These are phyloP conservation scores for Linanthus parryae DNA, from an alignment of 148 eudicot species.

Conservation along the genomic window DNA sequence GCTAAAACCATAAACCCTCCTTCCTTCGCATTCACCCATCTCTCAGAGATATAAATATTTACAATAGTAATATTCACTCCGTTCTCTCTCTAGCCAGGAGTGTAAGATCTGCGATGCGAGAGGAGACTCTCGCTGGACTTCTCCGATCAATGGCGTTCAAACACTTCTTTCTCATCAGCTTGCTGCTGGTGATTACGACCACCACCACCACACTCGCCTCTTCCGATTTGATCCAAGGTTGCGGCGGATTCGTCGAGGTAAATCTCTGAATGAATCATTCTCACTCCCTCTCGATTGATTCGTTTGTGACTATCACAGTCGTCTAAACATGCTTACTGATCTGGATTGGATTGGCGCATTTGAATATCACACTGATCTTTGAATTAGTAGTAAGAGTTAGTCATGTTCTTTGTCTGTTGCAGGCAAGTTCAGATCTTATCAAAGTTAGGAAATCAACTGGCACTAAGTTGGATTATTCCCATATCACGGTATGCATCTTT, in stretches of 20 bases:
- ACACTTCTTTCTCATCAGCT: neutral
- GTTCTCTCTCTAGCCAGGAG: neutral
- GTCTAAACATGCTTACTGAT: no score
- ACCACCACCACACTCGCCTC: no score
- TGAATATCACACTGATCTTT: no score
- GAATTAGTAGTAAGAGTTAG: no score
- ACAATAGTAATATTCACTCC: neutral
- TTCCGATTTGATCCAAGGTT: no score
- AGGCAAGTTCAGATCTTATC: slow-evolving; percentile 85
- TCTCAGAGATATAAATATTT: no score
- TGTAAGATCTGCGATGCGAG: slow-evolving; percentile 8
- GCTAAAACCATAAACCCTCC: neutral
- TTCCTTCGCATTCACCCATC: neutral
- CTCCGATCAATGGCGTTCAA: slow-evolving; percentile 8
- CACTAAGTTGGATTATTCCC: slow-evolving; percentile 89
- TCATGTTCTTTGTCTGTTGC: slow-evolving; percentile 14
- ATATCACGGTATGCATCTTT: slow-evolving; percentile 61
- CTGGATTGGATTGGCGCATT: no score
- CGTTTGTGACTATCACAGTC: no score
- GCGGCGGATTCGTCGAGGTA: no score
- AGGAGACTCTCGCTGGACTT: slow-evolving; percentile 2
- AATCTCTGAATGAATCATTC: no score
- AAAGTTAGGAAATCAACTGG: slow-evolving; percentile 76
- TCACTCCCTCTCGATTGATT: no score
- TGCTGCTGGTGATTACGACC: neutral